These are phyloP conservation scores for Fusarium nodosum DNA, from an alignment of 2,329 filamentous ascomycete species.

Conservation along the genomic window DNA sequence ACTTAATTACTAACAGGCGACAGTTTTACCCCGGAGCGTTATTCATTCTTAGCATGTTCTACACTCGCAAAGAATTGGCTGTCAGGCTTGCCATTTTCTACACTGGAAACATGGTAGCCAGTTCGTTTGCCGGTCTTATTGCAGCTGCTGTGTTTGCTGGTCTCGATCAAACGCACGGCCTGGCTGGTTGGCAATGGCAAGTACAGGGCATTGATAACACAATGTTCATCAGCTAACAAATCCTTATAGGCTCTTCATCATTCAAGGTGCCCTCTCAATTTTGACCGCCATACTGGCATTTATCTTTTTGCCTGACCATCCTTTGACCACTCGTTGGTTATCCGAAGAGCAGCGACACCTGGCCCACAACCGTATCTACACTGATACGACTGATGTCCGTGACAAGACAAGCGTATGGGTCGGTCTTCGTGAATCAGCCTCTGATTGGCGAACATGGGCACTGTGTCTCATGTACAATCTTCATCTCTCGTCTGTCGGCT, in stretches of 20 bases:
- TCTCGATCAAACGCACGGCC: constrained; percentile 44
- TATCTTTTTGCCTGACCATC: constrained; percentile 55
- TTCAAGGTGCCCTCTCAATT: constrained; percentile 50
- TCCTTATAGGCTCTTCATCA: constrained; percentile 46
- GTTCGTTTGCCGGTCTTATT: constrained; percentile 60
- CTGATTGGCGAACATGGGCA: constrained; percentile 50
- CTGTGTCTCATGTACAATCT: constrained; percentile 49
- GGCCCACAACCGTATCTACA: constrained; percentile 57
- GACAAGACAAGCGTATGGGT: constrained; percentile 57
- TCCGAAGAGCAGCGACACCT: constrained; percentile 56
- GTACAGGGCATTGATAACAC: neutral
- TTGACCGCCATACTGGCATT: constrained; percentile 50
- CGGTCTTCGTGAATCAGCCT: constrained; percentile 44
- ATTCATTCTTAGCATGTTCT: constrained; percentile 65
- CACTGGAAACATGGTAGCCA: constrained; percentile 55
- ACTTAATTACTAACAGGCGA: fast-evolving
- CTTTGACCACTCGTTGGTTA: constrained; percentile 56
- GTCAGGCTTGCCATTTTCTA: constrained; percentile 61
- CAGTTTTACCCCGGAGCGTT: constrained; percentile 54
- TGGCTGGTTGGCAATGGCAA: constrained; percentile 52
- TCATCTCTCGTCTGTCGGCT: constrained; percentile 45
- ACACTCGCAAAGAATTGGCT: constrained; percentile 63
- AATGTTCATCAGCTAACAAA: neutral
- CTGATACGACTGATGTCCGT: constrained; percentile 46
- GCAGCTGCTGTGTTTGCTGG: constrained; percentile 58